A percentile compares a stretch with the other conserved stretches of the same genome.
phyloP scores from a whole-genome alignment of 176 grass and related monocot species.

The Hyparrhenia diplandra region DNA sequence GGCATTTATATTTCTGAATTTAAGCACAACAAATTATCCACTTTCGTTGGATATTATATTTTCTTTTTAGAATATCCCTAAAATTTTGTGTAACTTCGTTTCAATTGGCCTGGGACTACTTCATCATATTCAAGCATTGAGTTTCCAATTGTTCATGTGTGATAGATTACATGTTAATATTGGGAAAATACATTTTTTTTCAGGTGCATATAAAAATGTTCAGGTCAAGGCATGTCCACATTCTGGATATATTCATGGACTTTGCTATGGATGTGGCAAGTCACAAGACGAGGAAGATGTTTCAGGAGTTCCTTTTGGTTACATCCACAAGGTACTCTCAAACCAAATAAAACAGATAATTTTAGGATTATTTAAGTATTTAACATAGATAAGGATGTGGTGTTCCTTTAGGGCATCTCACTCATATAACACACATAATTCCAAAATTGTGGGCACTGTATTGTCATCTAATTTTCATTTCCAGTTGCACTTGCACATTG shows the following conservation, averaged over 20 bases:
- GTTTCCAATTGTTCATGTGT: background rate
- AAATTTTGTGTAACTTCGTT: background rate
- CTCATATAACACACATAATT: background rate
- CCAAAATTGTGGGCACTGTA: background rate
- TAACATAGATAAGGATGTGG: background rate
- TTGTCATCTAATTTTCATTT: background rate
- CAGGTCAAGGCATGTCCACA: constrained; percentile 47
- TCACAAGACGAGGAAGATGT: constrained; percentile 59
- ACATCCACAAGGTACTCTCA: constrained; percentile 83
- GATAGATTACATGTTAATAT: constrained; percentile 1
- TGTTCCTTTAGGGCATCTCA: background rate
- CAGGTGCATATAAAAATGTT: constrained; percentile 41
- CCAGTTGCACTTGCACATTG: background rate
- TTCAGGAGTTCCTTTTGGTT: constrained; percentile 71
- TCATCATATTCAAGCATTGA: background rate
- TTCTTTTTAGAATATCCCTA: background rate
- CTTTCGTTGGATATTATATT: background rate
- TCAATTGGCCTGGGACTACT: background rate
- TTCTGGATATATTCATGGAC: constrained; percentile 63
- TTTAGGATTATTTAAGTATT: no score
- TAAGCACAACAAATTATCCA: no score
- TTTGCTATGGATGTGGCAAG: constrained; percentile 51
- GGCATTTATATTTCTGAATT: constrained; percentile 5
- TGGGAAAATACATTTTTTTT: constrained; percentile 19
- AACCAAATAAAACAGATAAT: no score